A percentile compares a stretch with the other conserved stretches of the same genome.
These are phyloP conservation scores for Triangularia verruculosa DNA, from an alignment of 2,329 filamentous ascomycete genomes.

Conservation along the genomic window DNA sequence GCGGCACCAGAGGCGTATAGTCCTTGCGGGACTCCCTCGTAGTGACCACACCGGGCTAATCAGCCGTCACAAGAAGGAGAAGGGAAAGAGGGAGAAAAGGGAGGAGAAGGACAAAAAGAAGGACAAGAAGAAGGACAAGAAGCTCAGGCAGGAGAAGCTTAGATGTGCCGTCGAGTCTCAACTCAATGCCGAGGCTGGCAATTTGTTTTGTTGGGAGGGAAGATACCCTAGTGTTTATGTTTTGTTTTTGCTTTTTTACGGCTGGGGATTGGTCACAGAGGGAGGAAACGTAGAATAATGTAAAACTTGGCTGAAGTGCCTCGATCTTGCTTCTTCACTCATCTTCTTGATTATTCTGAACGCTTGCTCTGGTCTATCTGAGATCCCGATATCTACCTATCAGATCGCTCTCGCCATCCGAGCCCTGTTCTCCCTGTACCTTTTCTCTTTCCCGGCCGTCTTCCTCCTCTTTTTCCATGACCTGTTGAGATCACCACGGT, in stretches of 20 bases:
- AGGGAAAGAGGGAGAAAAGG: not conserved
- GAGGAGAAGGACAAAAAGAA: not conserved
- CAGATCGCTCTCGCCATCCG: constrained; percentile 44
- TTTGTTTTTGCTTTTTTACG: constrained; percentile 1
- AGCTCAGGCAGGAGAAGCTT: not conserved
- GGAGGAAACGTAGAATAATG: not conserved
- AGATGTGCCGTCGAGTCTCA: not conserved
- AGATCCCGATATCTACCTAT: not conserved
- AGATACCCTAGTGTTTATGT: not conserved
- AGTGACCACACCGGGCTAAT: not conserved
- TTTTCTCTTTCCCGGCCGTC: constrained; percentile 62
- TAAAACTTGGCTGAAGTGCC: not conserved
- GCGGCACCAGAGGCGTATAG: constrained; percentile 27
- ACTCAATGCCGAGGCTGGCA: not conserved
- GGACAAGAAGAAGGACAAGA: not conserved
- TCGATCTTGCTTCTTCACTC: not conserved
- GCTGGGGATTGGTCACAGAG: not conserved
- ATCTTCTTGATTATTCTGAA: not conserved
- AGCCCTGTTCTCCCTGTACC: constrained; percentile 62
- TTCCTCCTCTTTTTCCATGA: constrained; percentile 66
- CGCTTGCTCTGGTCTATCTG: not conserved
- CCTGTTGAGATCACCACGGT: constrained; percentile 61
- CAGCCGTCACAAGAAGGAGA: not conserved
- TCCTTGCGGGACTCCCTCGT: constrained; percentile 11
- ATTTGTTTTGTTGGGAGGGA: not conserved